Base-by-base conservation (phyloP, 495 filamentous ascomycete species). In the Venustampulla echinocandica region DNA sequence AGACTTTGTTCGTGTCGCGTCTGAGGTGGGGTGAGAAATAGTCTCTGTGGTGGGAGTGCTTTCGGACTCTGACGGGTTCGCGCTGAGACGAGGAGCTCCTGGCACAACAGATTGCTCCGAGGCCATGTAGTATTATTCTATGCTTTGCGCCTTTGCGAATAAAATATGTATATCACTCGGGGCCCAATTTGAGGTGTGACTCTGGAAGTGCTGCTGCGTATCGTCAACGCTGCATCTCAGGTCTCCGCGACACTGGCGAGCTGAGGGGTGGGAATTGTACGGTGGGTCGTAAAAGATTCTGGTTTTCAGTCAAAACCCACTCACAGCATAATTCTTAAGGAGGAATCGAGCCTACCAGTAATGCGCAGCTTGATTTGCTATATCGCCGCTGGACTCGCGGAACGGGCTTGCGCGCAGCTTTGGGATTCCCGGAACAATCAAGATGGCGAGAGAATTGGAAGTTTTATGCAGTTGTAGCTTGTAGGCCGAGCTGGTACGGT, bases 1-100 rank as follows among this genome's bases (percentile, higher is more conserved):
- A 44, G 71, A 67, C 49, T 63, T 71, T 14, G 60, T 42, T 35
- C 50, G 42, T 20, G 33, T 37, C 9, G 42, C 21, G 21, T 54
- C 49, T 11, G 46, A 11, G 3, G 53, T 47, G 25, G 45, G 20
- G 22, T 44, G 40, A 15, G 15, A 15, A 24, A 43, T 21, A 13
- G 27, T 30, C 4, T 45, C 20, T 7, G 42, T 46, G 15, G 49
- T 24, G 4, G 44, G 28, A 9, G 44, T 35, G 38, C 46, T 51
- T 36, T 50, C 30, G 33, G 43, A 19, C n/a, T 42, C 36, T 40
- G 50, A 40, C 22, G 44, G 22, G 19, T 21, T 50, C 35, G 43
- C 25, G 28, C 22, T 47, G 46, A 49, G 40, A n/a, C 42, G 17
- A 21, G 49, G 41, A 28, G 34, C 21, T 18, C 38, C 46, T 39